A percentile compares a stretch with the other conserved stretches of the same genome.
Evolutionary conservation across 306 rosid genomes (phyloP).

Genomic region (Trichosanthes truncata): DNA sequence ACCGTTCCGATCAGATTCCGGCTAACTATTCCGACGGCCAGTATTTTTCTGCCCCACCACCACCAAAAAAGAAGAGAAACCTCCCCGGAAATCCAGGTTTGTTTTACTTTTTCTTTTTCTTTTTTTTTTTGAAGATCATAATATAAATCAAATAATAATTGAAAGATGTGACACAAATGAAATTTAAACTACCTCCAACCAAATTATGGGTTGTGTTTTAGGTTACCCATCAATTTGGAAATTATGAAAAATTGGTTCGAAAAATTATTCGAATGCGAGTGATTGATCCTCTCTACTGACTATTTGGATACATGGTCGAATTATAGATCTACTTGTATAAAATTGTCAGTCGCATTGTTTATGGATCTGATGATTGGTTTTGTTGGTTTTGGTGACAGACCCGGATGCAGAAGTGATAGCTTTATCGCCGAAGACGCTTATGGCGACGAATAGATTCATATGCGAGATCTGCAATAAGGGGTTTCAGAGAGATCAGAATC

Average conservation of each 20-base stretch:
- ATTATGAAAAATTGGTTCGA: neutral
- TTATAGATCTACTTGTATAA: neutral
- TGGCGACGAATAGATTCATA: slow-evolving; percentile 75
- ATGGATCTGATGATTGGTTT: neutral
- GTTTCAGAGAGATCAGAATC: slow-evolving; percentile 91
- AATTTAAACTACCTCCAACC: neutral
- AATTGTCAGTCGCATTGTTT: neutral
- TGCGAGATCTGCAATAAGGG: slow-evolving; percentile 97
- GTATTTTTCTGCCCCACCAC: slow-evolving; percentile 30
- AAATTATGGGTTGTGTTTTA: neutral
- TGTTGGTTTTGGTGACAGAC: slow-evolving; percentile 31
- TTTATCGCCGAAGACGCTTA: slow-evolving; percentile 69
- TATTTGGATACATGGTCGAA: too few species aligned
- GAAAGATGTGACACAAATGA: neutral
- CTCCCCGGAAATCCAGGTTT: slow-evolving; percentile 98
- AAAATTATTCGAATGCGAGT: too few species aligned
- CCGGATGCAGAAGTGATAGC: slow-evolving; percentile 93
- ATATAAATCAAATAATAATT: neutral
- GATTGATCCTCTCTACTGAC: too few species aligned
- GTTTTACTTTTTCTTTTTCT: too few species aligned
- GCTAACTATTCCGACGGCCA: slow-evolving; percentile 31
- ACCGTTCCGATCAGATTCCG: slow-evolving; percentile 43
- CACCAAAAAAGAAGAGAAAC: slow-evolving; percentile 72
- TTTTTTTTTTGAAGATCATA: neutral
- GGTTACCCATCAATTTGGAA: neutral